Percentiles rank a stretch among this genome's conserved stretches.
Evolutionary conservation across 2,329 filamentous ascomycete genomes (phyloP).

Genomic region (Plectosphaerella plurivora): DNA sequence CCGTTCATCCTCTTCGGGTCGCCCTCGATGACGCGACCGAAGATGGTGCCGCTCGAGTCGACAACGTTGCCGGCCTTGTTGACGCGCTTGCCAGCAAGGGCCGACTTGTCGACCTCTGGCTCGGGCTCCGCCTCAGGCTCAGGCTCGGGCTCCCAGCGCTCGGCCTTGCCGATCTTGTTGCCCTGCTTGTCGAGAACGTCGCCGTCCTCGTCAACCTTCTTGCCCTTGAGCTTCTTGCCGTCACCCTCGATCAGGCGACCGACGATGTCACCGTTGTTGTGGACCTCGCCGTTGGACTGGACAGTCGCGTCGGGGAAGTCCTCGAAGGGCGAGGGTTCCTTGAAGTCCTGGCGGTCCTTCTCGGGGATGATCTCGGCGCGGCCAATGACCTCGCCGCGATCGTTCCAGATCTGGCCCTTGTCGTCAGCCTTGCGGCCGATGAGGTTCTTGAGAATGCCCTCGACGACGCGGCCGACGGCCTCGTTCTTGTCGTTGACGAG

Average conservation of each 20-base stretch:
- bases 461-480: slow-evolving; percentile 56
- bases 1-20: slow-evolving; percentile 59
- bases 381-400: slow-evolving; percentile 64
- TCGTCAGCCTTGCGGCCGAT: slow-evolving; percentile 61
- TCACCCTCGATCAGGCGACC: slow-evolving; percentile 63
- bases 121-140: slow-evolving; percentile 42
- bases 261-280: slow-evolving; percentile 47
- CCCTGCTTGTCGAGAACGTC: slow-evolving; percentile 65
- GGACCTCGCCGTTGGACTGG: slow-evolving; percentile 48
- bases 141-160: slow-evolving; percentile 57
- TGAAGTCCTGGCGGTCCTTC: slow-evolving; percentile 42
- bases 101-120: slow-evolving; percentile 50
- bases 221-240: slow-evolving; percentile 57
- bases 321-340: slow-evolving; percentile 49
- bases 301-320: slow-evolving; percentile 52
- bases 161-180: slow-evolving; percentile 62
- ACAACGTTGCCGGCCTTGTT: slow-evolving; percentile 66
- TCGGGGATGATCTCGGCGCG: slow-evolving; percentile 60
- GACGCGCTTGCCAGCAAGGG: slow-evolving; percentile 64
- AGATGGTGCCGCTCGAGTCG: slow-evolving; percentile 49
- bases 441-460: slow-evolving; percentile 60
- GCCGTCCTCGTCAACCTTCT: slow-evolving; percentile 63
- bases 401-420: slow-evolving; percentile 67
- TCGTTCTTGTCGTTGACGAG: slow-evolving; percentile 49
- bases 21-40: slow-evolving; percentile 64